These are phyloP conservation scores for Ciborinia camelliae DNA, from an alignment of 2,329 filamentous ascomycete genomes.

Conservation along the genomic window DNA sequence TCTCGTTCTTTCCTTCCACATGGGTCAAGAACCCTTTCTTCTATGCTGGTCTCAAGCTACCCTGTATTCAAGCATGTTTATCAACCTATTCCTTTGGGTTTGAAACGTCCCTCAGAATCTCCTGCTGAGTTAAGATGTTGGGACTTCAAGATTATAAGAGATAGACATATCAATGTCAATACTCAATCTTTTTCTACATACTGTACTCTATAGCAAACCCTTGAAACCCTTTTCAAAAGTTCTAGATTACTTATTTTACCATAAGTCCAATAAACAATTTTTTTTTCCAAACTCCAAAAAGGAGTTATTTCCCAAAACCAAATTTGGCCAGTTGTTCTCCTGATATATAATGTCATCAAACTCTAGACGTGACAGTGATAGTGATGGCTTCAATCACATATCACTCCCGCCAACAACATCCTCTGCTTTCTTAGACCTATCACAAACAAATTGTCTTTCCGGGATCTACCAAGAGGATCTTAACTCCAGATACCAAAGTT, in stretches of 20 bases:
- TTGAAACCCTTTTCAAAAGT: background rate
- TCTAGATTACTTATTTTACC: too few species aligned
- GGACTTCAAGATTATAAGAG: background rate
- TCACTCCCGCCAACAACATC: too few species aligned
- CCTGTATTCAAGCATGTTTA: background rate
- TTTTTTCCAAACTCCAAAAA: background rate
- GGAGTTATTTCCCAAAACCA: background rate
- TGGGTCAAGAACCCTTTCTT: too few species aligned
- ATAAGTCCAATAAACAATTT: too few species aligned
- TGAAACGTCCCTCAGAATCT: background rate
- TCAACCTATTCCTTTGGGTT: background rate
- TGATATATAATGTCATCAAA: too few species aligned
- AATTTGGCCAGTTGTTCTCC: background rate
- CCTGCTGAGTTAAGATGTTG: too few species aligned
- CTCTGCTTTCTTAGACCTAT: too few species aligned
- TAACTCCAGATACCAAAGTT: too few species aligned
- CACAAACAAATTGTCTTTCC: background rate
- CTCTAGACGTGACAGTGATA: background rate
- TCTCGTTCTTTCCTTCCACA: too few species aligned
- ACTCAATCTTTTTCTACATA: background rate
- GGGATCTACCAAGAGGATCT: too few species aligned
- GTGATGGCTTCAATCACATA: background rate
- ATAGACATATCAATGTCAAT: background rate
- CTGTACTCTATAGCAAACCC: background rate
- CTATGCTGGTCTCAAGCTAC: too few species aligned